Base-by-base conservation (phyloP, 2,329 filamentous ascomycete genomes). In the Fusarium fujikuroi region DNA sequence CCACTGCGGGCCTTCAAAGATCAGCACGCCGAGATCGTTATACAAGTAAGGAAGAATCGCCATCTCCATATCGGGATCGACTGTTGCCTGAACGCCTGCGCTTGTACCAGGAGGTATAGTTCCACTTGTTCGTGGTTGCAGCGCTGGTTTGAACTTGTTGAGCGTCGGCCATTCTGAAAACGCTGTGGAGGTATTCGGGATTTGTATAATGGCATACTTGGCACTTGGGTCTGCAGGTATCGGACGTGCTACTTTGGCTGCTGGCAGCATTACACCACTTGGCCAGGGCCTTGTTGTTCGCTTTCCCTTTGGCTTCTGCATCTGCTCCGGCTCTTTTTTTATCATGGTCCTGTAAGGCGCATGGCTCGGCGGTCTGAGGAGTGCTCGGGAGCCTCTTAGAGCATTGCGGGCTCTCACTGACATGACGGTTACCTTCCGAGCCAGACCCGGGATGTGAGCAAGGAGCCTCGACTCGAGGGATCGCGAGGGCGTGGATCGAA, bases 1-100 rank as follows among this genome's bases (percentile, higher is more conserved):
- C 4, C 64, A 57, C 12, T 64, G 65, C 10, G 77, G 73, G 2
- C 80, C 80, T 9, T 76, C 76, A 58, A 75, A 82, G 18, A 78
- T 75, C 23, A 82, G 44, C 5, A 80, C 76, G 6, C 81, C 81
- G 1, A 81, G 72, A 52, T 82, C 81, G 25, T 80, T 72, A 56
- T 81, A 81, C 7, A 81, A 21, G 36, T 73, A 70, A 25, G 61
- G 61, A 18, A 74, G 36, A 42, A 50, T 47, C 52, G 18, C 32
- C 37, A 43, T 52, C 23, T 25, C 11, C 19, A 36, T 23, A 16
- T 28, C 8, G 49, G 7, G 44, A 16, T 11, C 34, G 11, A n/a
- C 5, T 18, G 25, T 16, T 21, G 47, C 47, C 21, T 23, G 8
- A 5, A 21, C 34, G 8, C 23, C 32, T 34, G 5, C 3, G 4